A percentile compares a stretch with the other conserved stretches of the same genome.
phyloP scores from a whole-genome alignment of 371 early-diverging fungal species.

The Mortierella sp. region DNA sequence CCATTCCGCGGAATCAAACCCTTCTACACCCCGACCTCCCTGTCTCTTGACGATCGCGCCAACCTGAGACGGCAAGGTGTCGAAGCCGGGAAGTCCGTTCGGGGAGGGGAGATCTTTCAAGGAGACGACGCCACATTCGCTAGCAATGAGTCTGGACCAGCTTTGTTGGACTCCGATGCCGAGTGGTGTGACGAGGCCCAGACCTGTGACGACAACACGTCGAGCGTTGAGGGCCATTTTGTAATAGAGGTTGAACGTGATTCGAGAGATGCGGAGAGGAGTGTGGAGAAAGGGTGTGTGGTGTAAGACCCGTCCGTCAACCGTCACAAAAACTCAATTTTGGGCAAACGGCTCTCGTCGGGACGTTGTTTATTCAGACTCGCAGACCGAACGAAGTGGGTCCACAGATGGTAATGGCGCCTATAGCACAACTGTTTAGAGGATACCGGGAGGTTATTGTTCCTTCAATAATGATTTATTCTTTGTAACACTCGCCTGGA shows the following conservation, averaged over 20 bases:
- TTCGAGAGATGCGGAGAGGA: not conserved
- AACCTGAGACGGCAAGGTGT: conserved; percentile 80
- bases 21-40: conserved; percentile 63
- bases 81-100: conserved; percentile 56
- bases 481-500: too few relatives aligned
- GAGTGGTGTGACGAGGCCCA: conserved; percentile 94
- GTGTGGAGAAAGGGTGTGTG: not conserved
- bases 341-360: too few relatives aligned
- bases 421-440: too few relatives aligned
- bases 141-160: conserved; percentile 82
- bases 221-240: conserved; percentile 54
- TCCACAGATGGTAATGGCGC: too few relatives aligned
- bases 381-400: too few relatives aligned
- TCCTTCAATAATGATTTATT: too few relatives aligned
- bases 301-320: too few relatives aligned
- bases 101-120: conserved; percentile 52
- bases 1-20: conserved; percentile 79
- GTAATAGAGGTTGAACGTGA: not conserved
- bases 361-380: too few relatives aligned
- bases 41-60: conserved; percentile 80
- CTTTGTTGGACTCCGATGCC: conserved; percentile 79
- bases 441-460: too few relatives aligned
- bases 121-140: conserved; percentile 83
- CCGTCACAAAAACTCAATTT: too few relatives aligned
- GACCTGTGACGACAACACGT: conserved; percentile 94